Conservation (phyloP, 129 eudicot genomes). For the Silybum marianum region DNA sequence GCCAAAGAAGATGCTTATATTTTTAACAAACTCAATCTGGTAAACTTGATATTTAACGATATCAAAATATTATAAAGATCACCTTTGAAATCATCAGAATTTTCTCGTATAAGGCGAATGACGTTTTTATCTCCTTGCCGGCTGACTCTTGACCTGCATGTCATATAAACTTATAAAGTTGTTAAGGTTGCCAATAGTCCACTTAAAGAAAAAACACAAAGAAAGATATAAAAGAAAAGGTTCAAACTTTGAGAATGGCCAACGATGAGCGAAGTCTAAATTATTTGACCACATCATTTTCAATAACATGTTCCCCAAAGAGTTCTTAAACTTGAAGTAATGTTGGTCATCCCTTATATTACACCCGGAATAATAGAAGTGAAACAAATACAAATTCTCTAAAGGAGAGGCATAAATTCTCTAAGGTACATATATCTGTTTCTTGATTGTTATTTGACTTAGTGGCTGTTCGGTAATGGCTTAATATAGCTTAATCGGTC, state of each 20-base stretch:
- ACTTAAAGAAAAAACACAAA: neutral
- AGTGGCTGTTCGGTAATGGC: neutral
- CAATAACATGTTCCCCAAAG: neutral
- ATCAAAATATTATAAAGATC: slow-evolving; percentile 13
- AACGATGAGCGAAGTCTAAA: neutral
- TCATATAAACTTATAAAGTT: slow-evolving; percentile 19
- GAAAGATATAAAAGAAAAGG: neutral
- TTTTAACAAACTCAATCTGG: slow-evolving; percentile 17
- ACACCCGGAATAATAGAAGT: too few species aligned
- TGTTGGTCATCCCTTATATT: neutral
- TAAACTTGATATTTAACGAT: slow-evolving; percentile 11
- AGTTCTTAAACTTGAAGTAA: neutral
- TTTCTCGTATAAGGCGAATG: slow-evolving; percentile 45
- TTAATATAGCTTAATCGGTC: neutral
- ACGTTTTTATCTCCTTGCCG: slow-evolving; percentile 45
- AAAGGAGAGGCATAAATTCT: neutral
- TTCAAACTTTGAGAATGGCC: neutral
- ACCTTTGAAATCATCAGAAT: slow-evolving; percentile 55
- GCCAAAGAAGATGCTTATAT: slow-evolving; percentile 10
- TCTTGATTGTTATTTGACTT: neutral
- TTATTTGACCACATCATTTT: neutral
- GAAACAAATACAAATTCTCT: too few species aligned
- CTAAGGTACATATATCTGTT: neutral
- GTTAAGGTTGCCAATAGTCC: neutral
- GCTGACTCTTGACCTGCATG: slow-evolving; percentile 60